Conservation (phyloP, 345 rosid species). For the Arabis hirsuta region DNA sequence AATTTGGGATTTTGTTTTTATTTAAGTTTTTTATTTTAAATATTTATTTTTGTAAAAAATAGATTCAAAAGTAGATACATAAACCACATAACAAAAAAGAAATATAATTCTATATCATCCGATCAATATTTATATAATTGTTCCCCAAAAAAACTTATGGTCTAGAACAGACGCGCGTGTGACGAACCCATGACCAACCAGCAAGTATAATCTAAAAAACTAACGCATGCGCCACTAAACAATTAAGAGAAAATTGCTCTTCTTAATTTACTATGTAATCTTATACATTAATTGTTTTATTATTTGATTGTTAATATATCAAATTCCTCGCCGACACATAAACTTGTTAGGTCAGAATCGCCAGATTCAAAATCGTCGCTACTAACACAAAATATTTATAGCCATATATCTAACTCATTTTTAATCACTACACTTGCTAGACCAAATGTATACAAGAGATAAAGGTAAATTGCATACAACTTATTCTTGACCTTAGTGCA, state of each 20-base stretch:
- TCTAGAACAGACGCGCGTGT: not conserved
- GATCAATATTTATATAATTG: not conserved
- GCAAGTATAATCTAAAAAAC: not conserved
- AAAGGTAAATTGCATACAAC: too few species aligned
- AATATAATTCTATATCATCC: not conserved
- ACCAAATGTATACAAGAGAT: not conserved
- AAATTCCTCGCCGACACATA: constrained; percentile 25
- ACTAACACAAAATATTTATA: not conserved
- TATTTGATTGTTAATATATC: not conserved
- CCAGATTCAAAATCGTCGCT: constrained; percentile 21
- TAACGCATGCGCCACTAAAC: constrained; percentile 26
- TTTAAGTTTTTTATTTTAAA: too few species aligned
- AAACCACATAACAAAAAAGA: too few species aligned
- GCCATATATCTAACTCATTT: constrained; percentile 4
- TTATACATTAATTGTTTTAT: not conserved
- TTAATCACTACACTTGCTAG: not conserved
- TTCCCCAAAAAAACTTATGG: too few species aligned
- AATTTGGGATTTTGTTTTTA: too few species aligned
- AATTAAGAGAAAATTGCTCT: not conserved
- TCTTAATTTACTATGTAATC: constrained; percentile 3
- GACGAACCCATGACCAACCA: constrained; percentile 1
- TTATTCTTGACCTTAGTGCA: too few species aligned
- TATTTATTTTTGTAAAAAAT: too few species aligned
- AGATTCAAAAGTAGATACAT: too few species aligned
- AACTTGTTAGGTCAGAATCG: constrained; percentile 32